Base-by-base conservation (phyloP, 768 basidiomycete genomes). In the Hypsizygus marmoreus region DNA sequence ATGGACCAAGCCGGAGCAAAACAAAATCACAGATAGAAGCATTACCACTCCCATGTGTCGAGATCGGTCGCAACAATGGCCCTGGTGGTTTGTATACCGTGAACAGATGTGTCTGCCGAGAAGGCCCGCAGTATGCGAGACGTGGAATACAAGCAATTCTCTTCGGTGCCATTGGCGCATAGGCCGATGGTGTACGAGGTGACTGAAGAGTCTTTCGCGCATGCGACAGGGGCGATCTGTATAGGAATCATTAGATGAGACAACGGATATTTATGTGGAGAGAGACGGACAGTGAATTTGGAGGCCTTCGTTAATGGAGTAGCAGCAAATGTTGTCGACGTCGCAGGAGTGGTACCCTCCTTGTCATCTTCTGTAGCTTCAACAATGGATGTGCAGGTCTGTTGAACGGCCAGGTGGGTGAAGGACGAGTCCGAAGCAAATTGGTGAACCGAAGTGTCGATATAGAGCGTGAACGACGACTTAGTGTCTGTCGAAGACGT, bases 1-100 rank as follows among this genome's bases (percentile, higher is more conserved):
- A 16, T 3, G 19, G 17, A 23, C 13, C 12, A 7, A 3, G 26
- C 6, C 33, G 25, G 14, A 7, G 13, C 23, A 17, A 28, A 28
- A 12, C 14, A 12, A 4, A 2, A 25, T 36, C 10, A 4, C 14
- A n/a, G 35, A 28, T 24, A 26, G 24, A 11, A 35, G 16, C 13
- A 34, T 47, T 29, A 46, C 50, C 50, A 55, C 37, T 37, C 47
- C 54, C 54, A 55, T 14, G 41, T 47, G 22, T 55, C 54, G 30
- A 55, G 50, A 36, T 55, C 54, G 25, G 24, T 14, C 19, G 52
- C 54, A 13, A n/a, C 34, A 38, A 55, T 52, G 4, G 54, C 54
- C 8, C 50, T 40, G 17, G 54, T 44, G 3, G 14, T 23, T 36
- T 55, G 50, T 11, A 44, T 36, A n/a, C 41, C 47, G 40, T 25